Evolutionary conservation across 306 rosid species (phyloP).

Genomic region (Amphicarpaea edgeworthii): DNA sequence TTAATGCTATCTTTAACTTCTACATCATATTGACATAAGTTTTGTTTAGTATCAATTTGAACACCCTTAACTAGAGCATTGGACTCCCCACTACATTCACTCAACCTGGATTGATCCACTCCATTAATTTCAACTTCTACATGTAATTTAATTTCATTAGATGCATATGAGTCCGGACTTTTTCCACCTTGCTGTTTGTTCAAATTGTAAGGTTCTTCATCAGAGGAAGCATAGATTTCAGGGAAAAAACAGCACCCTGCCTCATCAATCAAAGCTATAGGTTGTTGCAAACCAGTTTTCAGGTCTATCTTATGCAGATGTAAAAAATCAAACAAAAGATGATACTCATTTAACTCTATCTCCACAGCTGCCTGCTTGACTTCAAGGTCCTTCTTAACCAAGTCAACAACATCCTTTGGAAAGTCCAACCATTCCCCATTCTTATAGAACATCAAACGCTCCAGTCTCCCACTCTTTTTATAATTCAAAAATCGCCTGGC

Average conservation of each 20-base stretch:
- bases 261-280: slow-evolving; percentile 96
- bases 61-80: slow-evolving; percentile 57
- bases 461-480: slow-evolving; percentile 73
- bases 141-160: slow-evolving; percentile 70
- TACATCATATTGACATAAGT: slow-evolving; percentile 44
- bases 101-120: slow-evolving; percentile 50
- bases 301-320: slow-evolving; percentile 81
- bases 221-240: slow-evolving; percentile 56
- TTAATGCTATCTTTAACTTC: slow-evolving; percentile 73
- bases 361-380: slow-evolving; percentile 69
- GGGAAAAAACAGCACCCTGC: slow-evolving; percentile 85
- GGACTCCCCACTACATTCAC: slow-evolving; percentile 87
- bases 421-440: slow-evolving; percentile 79
- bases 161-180: slow-evolving; percentile 49
- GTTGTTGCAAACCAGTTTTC: slow-evolving; percentile 67
- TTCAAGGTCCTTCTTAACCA: slow-evolving; percentile 67
- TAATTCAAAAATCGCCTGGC: slow-evolving; percentile 65
- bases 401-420: slow-evolving; percentile 65
- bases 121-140: slow-evolving; percentile 87
- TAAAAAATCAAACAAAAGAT: slow-evolving; percentile 74
- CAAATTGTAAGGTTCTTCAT: slow-evolving; percentile 43
- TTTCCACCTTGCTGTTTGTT: slow-evolving; percentile 38
- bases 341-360: slow-evolving; percentile 65
- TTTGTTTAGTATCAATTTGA: slow-evolving; percentile 54
- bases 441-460: slow-evolving; percentile 75